phyloP scores from a whole-genome alignment of 495 filamentous ascomycete species.

The Penicillium bialowiezense region DNA sequence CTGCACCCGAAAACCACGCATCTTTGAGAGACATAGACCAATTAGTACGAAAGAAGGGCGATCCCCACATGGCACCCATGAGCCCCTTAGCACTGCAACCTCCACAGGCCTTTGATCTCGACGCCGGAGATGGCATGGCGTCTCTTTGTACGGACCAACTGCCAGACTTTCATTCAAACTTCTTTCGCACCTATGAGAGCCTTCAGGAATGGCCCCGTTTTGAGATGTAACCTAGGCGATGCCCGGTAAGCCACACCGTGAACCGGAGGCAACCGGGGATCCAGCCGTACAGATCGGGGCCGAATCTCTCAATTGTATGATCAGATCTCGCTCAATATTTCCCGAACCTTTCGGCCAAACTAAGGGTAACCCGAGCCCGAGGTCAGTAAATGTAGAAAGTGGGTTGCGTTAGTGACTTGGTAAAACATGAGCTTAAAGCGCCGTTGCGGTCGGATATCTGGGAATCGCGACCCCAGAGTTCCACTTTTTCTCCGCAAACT shows the following conservation, averaged over 20 bases:
- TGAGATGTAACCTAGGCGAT: neutral
- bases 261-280: too few relatives aligned
- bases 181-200: too few relatives aligned
- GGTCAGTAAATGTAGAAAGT: neutral
- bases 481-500: neutral
- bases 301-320: neutral
- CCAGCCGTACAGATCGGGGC: neutral
- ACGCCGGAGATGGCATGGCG: slow-evolving; percentile 10
- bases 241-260: neutral
- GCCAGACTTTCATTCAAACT: too few relatives aligned
- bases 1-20: too few relatives aligned
- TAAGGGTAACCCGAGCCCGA: neutral
- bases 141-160: too few relatives aligned
- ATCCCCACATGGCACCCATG: slow-evolving; percentile 24
- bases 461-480: neutral
- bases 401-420: neutral
- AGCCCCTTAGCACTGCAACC: slow-evolving; percentile 12
- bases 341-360: neutral
- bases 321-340: neutral
- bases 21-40: too few relatives aligned
- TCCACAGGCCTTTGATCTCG: neutral
- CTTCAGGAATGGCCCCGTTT: too few relatives aligned
- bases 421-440: neutral
- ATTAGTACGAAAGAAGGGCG: neutral
- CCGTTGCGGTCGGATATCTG: neutral